Base-by-base conservation (phyloP, 495 filamentous ascomycete species). In the Daldinia childiae region DNA sequence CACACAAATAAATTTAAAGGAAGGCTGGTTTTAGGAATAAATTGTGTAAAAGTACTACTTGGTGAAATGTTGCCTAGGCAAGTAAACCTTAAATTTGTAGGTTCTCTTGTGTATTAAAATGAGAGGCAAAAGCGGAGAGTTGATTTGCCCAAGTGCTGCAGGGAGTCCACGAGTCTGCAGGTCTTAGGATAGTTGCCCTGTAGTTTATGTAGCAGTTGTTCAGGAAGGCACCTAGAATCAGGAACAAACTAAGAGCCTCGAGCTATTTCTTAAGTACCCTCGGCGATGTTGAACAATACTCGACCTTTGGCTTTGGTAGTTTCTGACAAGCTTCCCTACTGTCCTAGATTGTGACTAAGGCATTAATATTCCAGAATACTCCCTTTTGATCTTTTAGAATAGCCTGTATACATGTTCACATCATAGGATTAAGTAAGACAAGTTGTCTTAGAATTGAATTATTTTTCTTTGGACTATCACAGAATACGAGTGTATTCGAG, bases 341-440 rank as follows among this genome's bases (percentile, higher is more conserved):
- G n/a, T 21, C 30, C 29, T 19, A 57, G 7, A 32, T 51, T 27
- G 56, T 60, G 19, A 15, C 11, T 26, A 36, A 54, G 56, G 56
- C 27, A 32, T 43, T 3, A 6, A 26, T 50, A 17, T 64, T 68
- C 69, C 41, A 64, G 69, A 72, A 72, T 8, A 4, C 9, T 72
- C 69, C 19, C 26, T 15, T 51, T 59, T 5, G 2, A 39, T 62
- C 29, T 19, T 1, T 7, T 2, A 5, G 14, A 30, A 54, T 0
- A 4, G 15, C 14, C 15, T 29, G 14, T 1, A 15, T 29, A 30
- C 4, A 14, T 9, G 4, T 30, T 29, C 27, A 29, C 12, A 15
- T 29, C 26, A 11, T n/a, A 11, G 15, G 5, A 14, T 6, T 17
- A 30, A 21, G 17, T 48, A 48, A 24, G 43, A 48, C 21, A 24